Base-by-base conservation (phyloP, 441 rosid genomes). In the Mallotus japonicus region DNA sequence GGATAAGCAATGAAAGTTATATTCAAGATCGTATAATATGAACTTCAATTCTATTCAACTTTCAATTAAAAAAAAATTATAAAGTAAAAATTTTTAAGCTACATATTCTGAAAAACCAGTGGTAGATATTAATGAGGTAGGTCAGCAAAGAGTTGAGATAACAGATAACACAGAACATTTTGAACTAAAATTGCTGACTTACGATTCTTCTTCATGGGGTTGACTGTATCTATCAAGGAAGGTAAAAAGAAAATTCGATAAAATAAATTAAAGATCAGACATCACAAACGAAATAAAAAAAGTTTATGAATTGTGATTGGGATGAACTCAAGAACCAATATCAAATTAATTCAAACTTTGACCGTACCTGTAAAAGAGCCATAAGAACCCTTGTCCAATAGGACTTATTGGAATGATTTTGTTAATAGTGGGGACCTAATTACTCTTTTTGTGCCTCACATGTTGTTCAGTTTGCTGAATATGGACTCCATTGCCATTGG, bases 211-310 rank as follows among this genome's bases (percentile, higher is more conserved):
- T 13, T 0, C 15, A 17, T 69, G 55, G 56, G 5, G 73, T 73
- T 78, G 86, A 81, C 84, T 65, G 65, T 78, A 72, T 22, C 85
- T 56, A 77, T 81, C 83, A 66, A 67, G 79, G 82, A 75, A 51
- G 86, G 85, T 77, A 77, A 76, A 83, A 85, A 83, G 88, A 14
- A 66, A 28, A 0, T 8, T 13, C 0, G n/a, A 6, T 2, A 20
- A 22, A 65, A 15, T 20, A 5, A 53, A 24, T 0, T 24, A 24
- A 24, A 24, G 0, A 24, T 24, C 28, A 24, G 2, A 42, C 6
- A 40, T 5, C 15, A 37, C 59, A 47, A n/a, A 62, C 0, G 1
- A 56, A 58, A 42, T 14, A 54, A 72, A 51, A 32, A 14, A 28
- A 2, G 0, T 24, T 24, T 24, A 24, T 55, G 6, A 72, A 16